These are phyloP conservation scores for Eragrostis curvula DNA, from an alignment of 176 grass and related monocot genomes.

Conservation along the genomic window DNA sequence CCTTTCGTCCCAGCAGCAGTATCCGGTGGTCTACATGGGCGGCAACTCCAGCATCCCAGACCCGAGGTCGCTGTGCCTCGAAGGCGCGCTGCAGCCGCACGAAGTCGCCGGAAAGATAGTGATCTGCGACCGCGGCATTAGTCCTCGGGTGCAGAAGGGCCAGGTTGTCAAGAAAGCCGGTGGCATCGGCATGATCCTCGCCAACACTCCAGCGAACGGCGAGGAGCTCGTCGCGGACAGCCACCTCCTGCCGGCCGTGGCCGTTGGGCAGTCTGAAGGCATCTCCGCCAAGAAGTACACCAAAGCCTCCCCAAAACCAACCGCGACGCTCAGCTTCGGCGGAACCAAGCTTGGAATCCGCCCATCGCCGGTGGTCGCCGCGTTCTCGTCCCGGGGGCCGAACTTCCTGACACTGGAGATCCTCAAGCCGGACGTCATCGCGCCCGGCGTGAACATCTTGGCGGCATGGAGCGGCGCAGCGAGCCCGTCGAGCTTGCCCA, in stretches of 20 bases:
- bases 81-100: conserved; percentile 68
- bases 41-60: conserved; percentile 67
- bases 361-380: conserved; percentile 89
- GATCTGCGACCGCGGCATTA: conserved; percentile 91
- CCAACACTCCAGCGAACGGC: conserved; percentile 76
- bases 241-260: conserved; percentile 90
- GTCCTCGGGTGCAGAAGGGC: conserved; percentile 92
- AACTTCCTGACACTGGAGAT: conserved; percentile 94
- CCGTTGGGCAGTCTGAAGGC: conserved; percentile 67
- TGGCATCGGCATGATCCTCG: conserved; percentile 85
- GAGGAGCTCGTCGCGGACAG: conserved; percentile 97
- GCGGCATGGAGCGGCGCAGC: conserved; percentile 89
- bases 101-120: conserved; percentile 82
- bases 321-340: conserved; percentile 72
- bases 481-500: conserved; percentile 80
- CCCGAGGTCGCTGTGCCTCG: conserved; percentile 83
- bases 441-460: conserved; percentile 92
- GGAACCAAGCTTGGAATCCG: conserved; percentile 92
- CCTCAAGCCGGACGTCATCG: conserved; percentile 86
- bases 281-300: conserved; percentile 66
- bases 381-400: conserved; percentile 87
- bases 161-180: conserved; percentile 91
- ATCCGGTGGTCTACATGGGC: conserved; percentile 82
- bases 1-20: conserved; percentile 53
- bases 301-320: conserved; percentile 52